Percentiles rank a stretch among this genome's conserved stretches.
phyloP scores from a whole-genome alignment of 1,284 basidiomycete species.

The Ustilago vetiveriae region DNA sequence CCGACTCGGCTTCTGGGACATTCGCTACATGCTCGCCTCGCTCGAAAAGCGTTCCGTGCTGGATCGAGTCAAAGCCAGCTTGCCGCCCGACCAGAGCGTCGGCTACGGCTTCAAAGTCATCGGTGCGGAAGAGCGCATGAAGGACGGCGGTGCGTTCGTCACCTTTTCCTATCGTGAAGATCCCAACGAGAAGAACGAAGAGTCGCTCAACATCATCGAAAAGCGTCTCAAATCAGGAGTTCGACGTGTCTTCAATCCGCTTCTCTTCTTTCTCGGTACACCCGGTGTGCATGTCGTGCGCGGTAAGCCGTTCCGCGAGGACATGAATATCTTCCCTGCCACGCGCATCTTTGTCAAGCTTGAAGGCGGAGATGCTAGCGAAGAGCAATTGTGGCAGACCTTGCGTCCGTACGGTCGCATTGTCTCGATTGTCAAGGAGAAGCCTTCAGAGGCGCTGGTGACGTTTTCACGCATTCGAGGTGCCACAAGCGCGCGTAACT shows the following conservation, averaged over 20 bases:
- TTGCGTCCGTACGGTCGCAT: conserved; percentile 84
- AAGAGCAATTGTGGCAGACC: conserved; percentile 60
- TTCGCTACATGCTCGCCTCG: conserved; percentile 46
- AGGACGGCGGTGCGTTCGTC: conserved; percentile 59
- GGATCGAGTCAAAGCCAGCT: conserved; percentile 43
- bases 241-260: conserved; percentile 42
- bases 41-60: conserved; percentile 43
- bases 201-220: conserved; percentile 52
- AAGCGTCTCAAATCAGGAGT: conserved; percentile 43
- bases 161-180: conserved; percentile 46
- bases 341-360: conserved; percentile 52
- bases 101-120: conserved; percentile 61
- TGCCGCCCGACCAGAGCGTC: conserved; percentile 44
- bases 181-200: conserved; percentile 38
- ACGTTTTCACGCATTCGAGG: conserved; percentile 71
- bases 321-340: conserved; percentile 59
- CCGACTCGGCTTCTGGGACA: conserved; percentile 55
- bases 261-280: conserved; percentile 43
- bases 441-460: conserved; percentile 45
- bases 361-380: conserved; percentile 48
- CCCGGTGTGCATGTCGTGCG: conserved; percentile 59
- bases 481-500: conserved; percentile 84
- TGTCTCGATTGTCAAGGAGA: conserved; percentile 71
- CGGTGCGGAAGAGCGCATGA: conserved; percentile 52
- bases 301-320: conserved; percentile 60